Base-by-base conservation (phyloP, 441 rosid species). In the Pelargonium australe region DNA sequence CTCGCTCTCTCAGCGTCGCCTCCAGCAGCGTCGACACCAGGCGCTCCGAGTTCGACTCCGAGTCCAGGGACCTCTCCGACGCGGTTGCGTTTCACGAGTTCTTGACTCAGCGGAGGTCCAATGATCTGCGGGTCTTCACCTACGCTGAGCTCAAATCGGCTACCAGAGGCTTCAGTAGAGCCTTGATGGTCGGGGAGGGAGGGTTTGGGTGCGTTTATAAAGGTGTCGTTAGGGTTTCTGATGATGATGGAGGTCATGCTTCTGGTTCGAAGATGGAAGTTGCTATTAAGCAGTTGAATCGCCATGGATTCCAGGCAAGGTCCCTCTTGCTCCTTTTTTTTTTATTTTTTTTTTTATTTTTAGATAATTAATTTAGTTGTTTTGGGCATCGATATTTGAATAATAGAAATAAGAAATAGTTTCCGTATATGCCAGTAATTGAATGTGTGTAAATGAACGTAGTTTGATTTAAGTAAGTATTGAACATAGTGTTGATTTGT, bases 301-400 rank as follows among this genome's bases (percentile, higher is more conserved):
- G 88, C 64, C 87, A 81, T 47, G 91, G 94, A 64, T 86, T 84
- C 87, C 96, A 95, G 99, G 99, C 99, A 95, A 66, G 91, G 65
- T 10, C 17, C 66, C 19, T 66, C 74, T 75, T 58, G 19, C 6
- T 14, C 60, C 44, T 34, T 65, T 6, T 60, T 16, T 65, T 9
- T 60, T 12, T n/a, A 40, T 63, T 62, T 49, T 34, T 20, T 16
- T 43, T 47, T n/a, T n/a, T n/a, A n/a, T n/a, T n/a, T n/a, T n/a
- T n/a, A n/a, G n/a, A n/a, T n/a, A n/a, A n/a, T n/a, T 14, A 28
- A 47, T n/a, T 66, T 34, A 11, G 12, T 16, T 13, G 58, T 51
- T 14, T 51, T 51, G 6, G 40, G 58, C 58, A 51, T 51, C 5
- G 58, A 51, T 51, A 51, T 4, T 4, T 51, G 58, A 5, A 14